Conservation (phyloP, 2,329 filamentous ascomycete genomes). For the Beauveria brongniartii region DNA sequence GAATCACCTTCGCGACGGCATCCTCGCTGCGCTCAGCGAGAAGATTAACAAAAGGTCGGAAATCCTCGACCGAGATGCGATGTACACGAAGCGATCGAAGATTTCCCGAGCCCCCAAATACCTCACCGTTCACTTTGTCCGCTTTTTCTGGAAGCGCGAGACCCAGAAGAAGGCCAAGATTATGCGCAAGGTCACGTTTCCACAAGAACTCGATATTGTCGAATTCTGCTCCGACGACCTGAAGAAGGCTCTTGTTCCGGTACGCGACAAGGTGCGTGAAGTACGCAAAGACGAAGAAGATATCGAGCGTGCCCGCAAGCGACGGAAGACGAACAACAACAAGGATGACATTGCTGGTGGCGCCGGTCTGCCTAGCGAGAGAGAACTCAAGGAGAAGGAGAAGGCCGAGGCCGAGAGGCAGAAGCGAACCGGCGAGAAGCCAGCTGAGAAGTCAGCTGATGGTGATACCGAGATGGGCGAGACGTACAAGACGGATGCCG, state of each 20-base stretch:
- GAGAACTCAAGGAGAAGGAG: constrained; percentile 43
- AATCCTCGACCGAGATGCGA: constrained; percentile 65
- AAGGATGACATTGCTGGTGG: constrained; percentile 39
- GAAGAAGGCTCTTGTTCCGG: constrained; percentile 71
- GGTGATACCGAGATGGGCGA: constrained; percentile 68
- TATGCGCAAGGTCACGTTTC: constrained; percentile 97
- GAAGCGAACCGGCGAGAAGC: constrained; percentile 29
- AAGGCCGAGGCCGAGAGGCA: constrained; percentile 40
- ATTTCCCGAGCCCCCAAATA: constrained; percentile 91
- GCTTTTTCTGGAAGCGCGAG: constrained; percentile 95
- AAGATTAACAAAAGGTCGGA: constrained; percentile 86
- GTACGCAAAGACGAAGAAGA: constrained; percentile 93
- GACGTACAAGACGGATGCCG: constrained; percentile 85
- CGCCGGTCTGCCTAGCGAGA: constrained; percentile 42
- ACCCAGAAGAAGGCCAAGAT: constrained; percentile 99
- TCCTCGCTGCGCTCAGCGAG: constrained; percentile 73
- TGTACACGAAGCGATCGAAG: constrained; percentile 85
- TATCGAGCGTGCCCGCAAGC: constrained; percentile 82
- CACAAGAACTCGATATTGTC: constrained; percentile 81
- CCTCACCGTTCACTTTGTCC: constrained; percentile 91
- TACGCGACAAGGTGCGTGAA: constrained; percentile 94
- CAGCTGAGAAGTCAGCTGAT: constrained; percentile 34
- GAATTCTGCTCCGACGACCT: constrained; percentile 95
- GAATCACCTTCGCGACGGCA: constrained; percentile 86
- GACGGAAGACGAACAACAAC: constrained; percentile 63